phyloP scores from a whole-genome alignment of 805 yeast species.

The Ogataea pini region DNA sequence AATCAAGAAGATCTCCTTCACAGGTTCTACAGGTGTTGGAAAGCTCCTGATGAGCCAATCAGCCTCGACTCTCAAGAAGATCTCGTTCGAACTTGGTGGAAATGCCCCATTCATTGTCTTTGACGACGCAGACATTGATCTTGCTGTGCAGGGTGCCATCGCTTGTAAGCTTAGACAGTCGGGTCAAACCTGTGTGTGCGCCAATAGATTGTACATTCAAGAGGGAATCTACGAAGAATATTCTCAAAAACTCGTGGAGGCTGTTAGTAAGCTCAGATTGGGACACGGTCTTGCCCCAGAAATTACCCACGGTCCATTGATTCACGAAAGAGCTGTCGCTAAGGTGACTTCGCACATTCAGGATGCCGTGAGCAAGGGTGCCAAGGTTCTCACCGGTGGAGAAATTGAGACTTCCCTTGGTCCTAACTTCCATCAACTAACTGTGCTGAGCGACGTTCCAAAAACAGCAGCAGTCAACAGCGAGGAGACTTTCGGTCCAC shows the following conservation, averaged over 20 bases:
- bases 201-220: conserved; percentile 71
- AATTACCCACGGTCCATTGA: conserved; percentile 78
- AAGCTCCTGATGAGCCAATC: conserved; percentile 64
- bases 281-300: conserved; percentile 63
- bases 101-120: conserved; percentile 79
- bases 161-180: conserved; percentile 71
- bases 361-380: conserved; percentile 69
- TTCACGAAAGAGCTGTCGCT: conserved; percentile 58
- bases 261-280: conserved; percentile 46
- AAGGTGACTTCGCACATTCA: conserved; percentile 63
- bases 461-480: conserved; percentile 53
- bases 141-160: conserved; percentile 66
- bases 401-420: conserved; percentile 54
- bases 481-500: conserved; percentile 86
- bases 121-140: conserved; percentile 67
- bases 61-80: conserved; percentile 62
- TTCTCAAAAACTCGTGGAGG: conserved; percentile 46
- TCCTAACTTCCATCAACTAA: conserved; percentile 64
- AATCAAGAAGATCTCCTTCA: conserved; percentile 71
- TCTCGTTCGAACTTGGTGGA: conserved; percentile 77
- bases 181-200: conserved; percentile 84
- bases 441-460: conserved; percentile 63
- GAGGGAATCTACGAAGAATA: conserved; percentile 64
- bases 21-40: conserved; percentile 79
- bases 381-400: conserved; percentile 66